Evolutionary conservation across 768 basidiomycete genomes (phyloP).

Genomic region (Tricholoma hemisulphureum): DNA sequence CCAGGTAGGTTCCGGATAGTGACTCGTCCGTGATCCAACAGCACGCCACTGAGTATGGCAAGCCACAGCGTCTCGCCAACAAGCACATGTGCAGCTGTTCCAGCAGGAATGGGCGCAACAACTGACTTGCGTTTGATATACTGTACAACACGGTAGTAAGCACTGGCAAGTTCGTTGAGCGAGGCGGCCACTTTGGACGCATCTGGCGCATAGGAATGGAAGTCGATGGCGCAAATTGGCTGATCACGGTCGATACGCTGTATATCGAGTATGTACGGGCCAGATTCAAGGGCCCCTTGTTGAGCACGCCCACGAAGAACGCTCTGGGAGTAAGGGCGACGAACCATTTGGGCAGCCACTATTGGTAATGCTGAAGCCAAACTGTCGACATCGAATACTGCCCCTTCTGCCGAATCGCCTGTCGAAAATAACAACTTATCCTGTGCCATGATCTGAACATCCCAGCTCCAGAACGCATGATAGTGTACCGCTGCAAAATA

Average conservation of each 20-base stretch:
- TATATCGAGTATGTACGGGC: slow-evolving; percentile 17
- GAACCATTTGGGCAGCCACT: slow-evolving; percentile 25
- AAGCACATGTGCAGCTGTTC: neutral
- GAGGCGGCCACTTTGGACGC: slow-evolving; percentile 22
- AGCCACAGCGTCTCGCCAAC: neutral
- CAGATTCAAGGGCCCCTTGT: neutral
- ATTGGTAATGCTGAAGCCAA: slow-evolving; percentile 17
- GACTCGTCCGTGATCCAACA: neutral
- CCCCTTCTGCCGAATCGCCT: slow-evolving; percentile 11
- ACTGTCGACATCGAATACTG: slow-evolving; percentile 18
- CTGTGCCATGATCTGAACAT: slow-evolving; percentile 14
- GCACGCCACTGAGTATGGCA: neutral
- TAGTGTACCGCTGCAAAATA: slow-evolving; percentile 23
- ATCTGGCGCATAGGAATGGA: slow-evolving; percentile 26
- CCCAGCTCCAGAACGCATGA: slow-evolving; percentile 22
- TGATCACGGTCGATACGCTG: slow-evolving; percentile 13
- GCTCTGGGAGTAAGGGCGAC: slow-evolving; percentile 24
- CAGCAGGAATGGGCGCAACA: neutral
- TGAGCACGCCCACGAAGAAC: slow-evolving; percentile 11
- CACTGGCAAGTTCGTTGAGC: slow-evolving; percentile 20
- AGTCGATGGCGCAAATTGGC: slow-evolving; percentile 25
- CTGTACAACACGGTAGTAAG: slow-evolving; percentile 24
- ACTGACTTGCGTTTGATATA: slow-evolving; percentile 15
- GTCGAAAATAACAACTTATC: slow-evolving; percentile 16
- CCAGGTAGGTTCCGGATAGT: neutral